Conservation (phyloP, 768 basidiomycete species). For the Pholiota conissans region DNA sequence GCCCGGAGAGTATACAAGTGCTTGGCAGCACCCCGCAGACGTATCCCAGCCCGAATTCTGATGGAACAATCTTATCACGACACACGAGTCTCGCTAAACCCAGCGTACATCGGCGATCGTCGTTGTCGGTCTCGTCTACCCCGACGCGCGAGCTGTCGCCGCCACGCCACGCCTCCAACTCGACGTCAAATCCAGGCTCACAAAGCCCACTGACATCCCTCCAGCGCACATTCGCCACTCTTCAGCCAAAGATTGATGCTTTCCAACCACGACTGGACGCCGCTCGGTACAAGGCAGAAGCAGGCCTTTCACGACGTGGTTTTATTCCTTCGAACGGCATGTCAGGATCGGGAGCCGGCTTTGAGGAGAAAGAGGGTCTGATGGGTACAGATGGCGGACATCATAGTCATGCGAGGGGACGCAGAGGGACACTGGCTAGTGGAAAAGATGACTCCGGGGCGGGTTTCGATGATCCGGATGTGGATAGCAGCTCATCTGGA, state of each 20-base stretch:
- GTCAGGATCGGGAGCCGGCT: slow-evolving; percentile 25
- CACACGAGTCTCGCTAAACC: not conserved
- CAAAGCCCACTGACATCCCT: slow-evolving; percentile 23
- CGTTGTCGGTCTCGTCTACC: not conserved
- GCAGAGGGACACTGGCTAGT: not conserved
- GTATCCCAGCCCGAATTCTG: not conserved
- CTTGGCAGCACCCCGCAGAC: slow-evolving; percentile 19
- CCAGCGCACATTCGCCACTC: slow-evolving; percentile 41
- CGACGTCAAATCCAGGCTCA: not conserved
- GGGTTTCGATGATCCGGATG: not conserved
- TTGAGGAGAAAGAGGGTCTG: slow-evolving; percentile 35
- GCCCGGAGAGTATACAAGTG: slow-evolving; percentile 68
- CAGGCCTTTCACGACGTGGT: slow-evolving; percentile 60
- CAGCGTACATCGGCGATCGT: not conserved
- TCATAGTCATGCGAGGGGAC: slow-evolving; percentile 17
- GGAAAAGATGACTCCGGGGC: not conserved
- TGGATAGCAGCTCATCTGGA: not conserved
- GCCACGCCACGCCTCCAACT: not conserved
- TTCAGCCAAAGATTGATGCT: slow-evolving; percentile 33
- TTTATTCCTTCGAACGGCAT: slow-evolving; percentile 37
- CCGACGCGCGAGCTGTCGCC: not conserved
- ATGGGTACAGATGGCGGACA: slow-evolving; percentile 35
- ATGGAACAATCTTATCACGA: not conserved
- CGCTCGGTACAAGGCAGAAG: slow-evolving; percentile 72
- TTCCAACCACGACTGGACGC: slow-evolving; percentile 57